A percentile compares a stretch with the other conserved stretches of the same genome.
Conservation (phyloP, 75 land plant genomes). For the Selaginella moellendorffii region DNA sequence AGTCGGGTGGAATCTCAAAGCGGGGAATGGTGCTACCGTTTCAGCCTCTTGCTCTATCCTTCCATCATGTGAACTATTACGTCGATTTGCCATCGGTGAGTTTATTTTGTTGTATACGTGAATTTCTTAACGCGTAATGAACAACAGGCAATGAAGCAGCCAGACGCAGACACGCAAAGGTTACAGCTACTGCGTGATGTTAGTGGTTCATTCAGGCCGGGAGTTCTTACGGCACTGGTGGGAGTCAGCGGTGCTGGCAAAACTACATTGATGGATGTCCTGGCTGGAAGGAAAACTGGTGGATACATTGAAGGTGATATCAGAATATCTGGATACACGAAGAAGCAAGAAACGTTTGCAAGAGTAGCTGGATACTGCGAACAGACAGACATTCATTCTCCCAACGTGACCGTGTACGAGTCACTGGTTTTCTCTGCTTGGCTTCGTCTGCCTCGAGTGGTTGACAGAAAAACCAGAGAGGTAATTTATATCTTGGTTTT, state of each 20-base stretch:
- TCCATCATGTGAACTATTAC: slow-evolving; percentile 47
- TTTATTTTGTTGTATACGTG: too few species aligned
- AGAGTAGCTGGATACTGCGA: slow-evolving; percentile 58
- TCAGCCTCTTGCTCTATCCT: slow-evolving; percentile 46
- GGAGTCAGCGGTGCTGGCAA: slow-evolving; percentile 85
- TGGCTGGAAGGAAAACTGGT: slow-evolving; percentile 79
- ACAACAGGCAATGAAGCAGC: too few species aligned
- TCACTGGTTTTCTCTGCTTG: slow-evolving; percentile 62
- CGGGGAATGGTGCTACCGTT: slow-evolving; percentile 65
- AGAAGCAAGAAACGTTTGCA: slow-evolving; percentile 68
- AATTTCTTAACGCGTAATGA: too few species aligned
- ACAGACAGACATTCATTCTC: slow-evolving; percentile 44
- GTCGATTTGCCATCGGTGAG: slow-evolving; percentile 81
- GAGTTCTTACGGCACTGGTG: slow-evolving; percentile 56
- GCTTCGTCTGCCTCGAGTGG: slow-evolving; percentile 54
- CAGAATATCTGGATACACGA: slow-evolving; percentile 48
- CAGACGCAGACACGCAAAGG: slow-evolving; percentile 30
- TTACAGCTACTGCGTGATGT: slow-evolving; percentile 48
- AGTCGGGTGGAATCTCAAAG: slow-evolving; percentile 6
- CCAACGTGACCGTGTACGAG: slow-evolving; percentile 42
- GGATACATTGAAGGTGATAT: slow-evolving; percentile 63
- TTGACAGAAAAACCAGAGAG: slow-evolving; percentile 29
- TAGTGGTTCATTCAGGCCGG: slow-evolving; percentile 60
- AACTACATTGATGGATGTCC: slow-evolving; percentile 70
- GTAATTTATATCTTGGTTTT: too few species aligned